Percentiles rank a stretch among this genome's conserved stretches.
Evolutionary conservation across 2,329 filamentous ascomycete genomes (phyloP).

Genomic region (Dothistroma pini): DNA sequence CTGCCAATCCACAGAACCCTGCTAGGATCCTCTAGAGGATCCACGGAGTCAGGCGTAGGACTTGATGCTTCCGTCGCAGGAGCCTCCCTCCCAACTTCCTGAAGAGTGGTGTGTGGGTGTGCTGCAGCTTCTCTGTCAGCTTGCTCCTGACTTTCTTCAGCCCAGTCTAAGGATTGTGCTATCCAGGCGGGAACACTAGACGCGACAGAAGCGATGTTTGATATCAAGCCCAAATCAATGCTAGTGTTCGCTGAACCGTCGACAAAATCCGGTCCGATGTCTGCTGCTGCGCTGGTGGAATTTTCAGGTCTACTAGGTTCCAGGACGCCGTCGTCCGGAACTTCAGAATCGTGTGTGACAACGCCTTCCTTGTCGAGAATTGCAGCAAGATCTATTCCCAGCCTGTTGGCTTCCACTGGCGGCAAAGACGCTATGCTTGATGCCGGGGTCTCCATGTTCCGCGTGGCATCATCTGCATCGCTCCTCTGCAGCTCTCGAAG

Average conservation of each 20-base stretch:
- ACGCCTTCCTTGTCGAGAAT: neutral
- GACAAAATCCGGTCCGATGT: too few species aligned
- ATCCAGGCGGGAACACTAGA: neutral
- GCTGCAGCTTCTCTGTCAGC: neutral
- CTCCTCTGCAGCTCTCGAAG: neutral
- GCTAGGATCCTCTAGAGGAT: neutral
- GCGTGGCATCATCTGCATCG: neutral
- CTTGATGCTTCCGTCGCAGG: neutral
- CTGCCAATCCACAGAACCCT: neutral
- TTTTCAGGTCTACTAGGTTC: neutral
- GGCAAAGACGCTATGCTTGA: neutral
- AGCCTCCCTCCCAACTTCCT: neutral
- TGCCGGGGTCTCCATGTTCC: neutral
- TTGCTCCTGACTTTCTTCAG: slow-evolving; percentile 6
- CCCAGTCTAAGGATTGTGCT: slow-evolving; percentile 1
- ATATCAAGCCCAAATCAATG: neutral
- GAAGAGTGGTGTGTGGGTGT: neutral
- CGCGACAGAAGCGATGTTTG: neutral
- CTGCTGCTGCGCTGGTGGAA: too few species aligned
- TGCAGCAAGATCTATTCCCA: neutral
- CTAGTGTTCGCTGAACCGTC: neutral
- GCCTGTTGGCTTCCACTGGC: neutral
- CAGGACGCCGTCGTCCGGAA: neutral
- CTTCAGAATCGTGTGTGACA: neutral
- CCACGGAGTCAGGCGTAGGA: neutral